These are phyloP conservation scores for Ascochyta fabae DNA, from an alignment of 2,329 filamentous ascomycete genomes.

Conservation along the genomic window DNA sequence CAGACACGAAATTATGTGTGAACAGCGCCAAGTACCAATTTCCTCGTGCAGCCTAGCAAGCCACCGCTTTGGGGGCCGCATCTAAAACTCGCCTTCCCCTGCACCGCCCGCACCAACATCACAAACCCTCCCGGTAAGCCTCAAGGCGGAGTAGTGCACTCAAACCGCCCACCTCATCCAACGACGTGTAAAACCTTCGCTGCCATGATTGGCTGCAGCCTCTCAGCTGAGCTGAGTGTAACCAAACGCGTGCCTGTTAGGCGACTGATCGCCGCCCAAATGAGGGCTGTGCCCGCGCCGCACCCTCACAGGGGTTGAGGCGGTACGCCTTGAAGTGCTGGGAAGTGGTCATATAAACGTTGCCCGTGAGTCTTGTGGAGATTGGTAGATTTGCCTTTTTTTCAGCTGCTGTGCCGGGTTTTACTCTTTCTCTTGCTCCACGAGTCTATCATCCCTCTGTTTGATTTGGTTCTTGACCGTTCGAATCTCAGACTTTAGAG, in stretches of 20 bases:
- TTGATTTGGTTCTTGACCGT: background rate
- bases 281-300: conserved; percentile 28
- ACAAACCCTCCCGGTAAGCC: background rate
- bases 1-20: background rate
- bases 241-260: background rate
- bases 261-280: conserved; percentile 20
- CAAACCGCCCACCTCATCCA: background rate
- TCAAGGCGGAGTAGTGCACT: background rate
- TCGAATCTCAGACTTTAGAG: background rate
- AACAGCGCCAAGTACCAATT: conserved; percentile 6
- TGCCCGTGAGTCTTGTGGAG: conserved; percentile 13
- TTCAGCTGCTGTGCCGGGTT: background rate
- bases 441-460: background rate
- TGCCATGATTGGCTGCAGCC: background rate
- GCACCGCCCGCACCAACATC: conserved; percentile 8
- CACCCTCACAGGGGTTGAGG: conserved; percentile 14
- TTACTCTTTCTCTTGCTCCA: too few relatives aligned
- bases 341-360: conserved; percentile 7
- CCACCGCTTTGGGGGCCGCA: conserved; percentile 8
- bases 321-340: conserved; percentile 22
- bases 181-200: conserved; percentile 9
- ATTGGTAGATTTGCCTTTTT: background rate
- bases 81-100: conserved; percentile 31
- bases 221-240: conserved; percentile 2
- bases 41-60: conserved; percentile 3